A percentile compares a stretch with the other conserved stretches of the same genome.
phyloP scores from a whole-genome alignment of 345 rosid genomes.

The Lepidium didymum region DNA sequence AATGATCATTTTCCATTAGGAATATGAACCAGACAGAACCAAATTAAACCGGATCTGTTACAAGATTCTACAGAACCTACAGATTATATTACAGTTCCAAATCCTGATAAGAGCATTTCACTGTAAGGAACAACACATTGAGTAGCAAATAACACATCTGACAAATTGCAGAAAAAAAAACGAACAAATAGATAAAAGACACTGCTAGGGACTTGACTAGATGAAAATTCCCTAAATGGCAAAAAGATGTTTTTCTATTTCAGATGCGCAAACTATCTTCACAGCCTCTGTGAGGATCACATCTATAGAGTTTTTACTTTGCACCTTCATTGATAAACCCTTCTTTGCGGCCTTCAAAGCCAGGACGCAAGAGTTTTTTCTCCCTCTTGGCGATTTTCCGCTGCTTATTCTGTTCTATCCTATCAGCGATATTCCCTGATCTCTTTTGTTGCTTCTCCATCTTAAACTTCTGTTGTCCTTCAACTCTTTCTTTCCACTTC shows the following conservation, averaged over 20 bases:
- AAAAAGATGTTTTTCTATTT: not conserved
- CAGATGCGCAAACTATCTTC: slow-evolving; percentile 8
- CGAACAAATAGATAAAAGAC: slow-evolving; percentile 1
- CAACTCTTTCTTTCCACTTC: slow-evolving; percentile 85
- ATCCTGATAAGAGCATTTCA: slow-evolving; percentile 5
- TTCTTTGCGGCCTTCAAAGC: slow-evolving; percentile 81
- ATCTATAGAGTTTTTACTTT: slow-evolving; percentile 11
- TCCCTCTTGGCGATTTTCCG: slow-evolving; percentile 75
- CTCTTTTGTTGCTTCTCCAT: slow-evolving; percentile 71
- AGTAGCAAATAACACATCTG: slow-evolving; percentile 2
- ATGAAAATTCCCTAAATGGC: not conserved
- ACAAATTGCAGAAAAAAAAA: slow-evolving; percentile 8
- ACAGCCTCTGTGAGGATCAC: slow-evolving; percentile 13
- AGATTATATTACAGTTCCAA: not conserved
- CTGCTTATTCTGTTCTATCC: slow-evolving; percentile 65
- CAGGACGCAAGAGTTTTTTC: slow-evolving; percentile 81
- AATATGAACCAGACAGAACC: not conserved
- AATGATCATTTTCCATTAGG: not conserved
- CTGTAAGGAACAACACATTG: slow-evolving; percentile 1
- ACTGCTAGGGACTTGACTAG: not conserved
- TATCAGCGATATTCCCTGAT: slow-evolving; percentile 58
- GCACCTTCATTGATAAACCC: slow-evolving; percentile 38
- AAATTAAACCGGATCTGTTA: too few relatives aligned
- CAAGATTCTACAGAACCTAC: not conserved
- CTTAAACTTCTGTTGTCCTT: slow-evolving; percentile 51